Evolutionary conservation across 2,329 filamentous ascomycete species (phyloP).

Genomic region (Chaetoscypha palmicola): DNA sequence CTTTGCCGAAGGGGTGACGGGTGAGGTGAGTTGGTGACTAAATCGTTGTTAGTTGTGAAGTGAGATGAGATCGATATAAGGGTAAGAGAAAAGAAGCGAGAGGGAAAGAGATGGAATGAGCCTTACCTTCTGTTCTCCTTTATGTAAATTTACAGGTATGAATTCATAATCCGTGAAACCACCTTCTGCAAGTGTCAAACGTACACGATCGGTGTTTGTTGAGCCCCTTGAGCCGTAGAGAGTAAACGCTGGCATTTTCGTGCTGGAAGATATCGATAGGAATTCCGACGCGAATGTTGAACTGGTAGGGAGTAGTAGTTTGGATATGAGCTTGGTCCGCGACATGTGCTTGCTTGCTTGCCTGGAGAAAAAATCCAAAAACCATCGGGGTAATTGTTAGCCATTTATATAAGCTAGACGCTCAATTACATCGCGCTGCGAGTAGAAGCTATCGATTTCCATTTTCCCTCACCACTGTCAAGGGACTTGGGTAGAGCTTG

Average conservation of each 20-base stretch:
- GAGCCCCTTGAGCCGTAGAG: constrained; percentile 36
- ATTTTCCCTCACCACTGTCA: constrained; percentile 12
- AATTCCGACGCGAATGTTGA: constrained; percentile 26
- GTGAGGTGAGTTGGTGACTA: neutral
- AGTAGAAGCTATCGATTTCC: constrained; percentile 15
- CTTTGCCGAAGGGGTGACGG: neutral
- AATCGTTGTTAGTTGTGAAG: neutral
- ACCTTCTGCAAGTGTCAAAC: constrained; percentile 37
- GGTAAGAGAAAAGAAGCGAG: too few species aligned
- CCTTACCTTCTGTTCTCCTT: constrained; percentile 39
- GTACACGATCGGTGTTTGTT: constrained; percentile 38
- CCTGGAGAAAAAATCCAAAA: too few species aligned
- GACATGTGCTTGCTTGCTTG: too few species aligned
- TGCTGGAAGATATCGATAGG: constrained; percentile 25
- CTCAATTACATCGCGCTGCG: constrained; percentile 14
- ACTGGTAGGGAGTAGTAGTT: too few species aligned
- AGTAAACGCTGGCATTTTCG: constrained; percentile 38
- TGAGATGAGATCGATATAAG: too few species aligned
- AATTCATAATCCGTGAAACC: constrained; percentile 38
- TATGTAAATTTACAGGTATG: constrained; percentile 34
- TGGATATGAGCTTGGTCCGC: too few species aligned
- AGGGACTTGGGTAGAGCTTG: constrained; percentile 11
- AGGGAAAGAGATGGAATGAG: constrained; percentile 14
- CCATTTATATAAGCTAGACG: too few species aligned
- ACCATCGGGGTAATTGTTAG: too few species aligned